Base-by-base conservation (phyloP, 306 rosid genomes). In the Prosopis cineraria region DNA sequence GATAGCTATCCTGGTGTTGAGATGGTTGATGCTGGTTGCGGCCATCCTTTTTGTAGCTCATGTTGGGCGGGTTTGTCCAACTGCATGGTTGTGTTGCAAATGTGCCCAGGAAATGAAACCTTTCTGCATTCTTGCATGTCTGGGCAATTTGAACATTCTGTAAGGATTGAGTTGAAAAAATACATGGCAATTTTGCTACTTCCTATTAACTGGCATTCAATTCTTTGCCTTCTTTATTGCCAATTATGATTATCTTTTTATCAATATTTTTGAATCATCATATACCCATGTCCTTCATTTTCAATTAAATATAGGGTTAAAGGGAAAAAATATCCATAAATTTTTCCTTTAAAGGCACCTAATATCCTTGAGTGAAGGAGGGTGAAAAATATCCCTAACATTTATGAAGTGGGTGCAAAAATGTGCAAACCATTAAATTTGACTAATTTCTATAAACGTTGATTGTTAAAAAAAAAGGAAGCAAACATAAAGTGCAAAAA, bases 31-130 rank as follows among this genome's bases (percentile, higher is more conserved):
- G 83, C 80, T 22, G 83, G 80, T 50, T 88, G 90, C 80, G 88
- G 88, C 9, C 90, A 88, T 74, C 83, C 86, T 19, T 88, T 59
- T 78, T 88, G 92, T 72, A 64, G 63, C 48, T 33, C 80, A 33
- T 88, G 92, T 74, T 88, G 89, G 88, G 78, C 11, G 65, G 83
- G 82, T 78, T 69, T 24, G 74, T 70, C 48, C 41, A 45, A 70
- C 8, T 44, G 25, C 25, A 7, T 44, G 14, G 0, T 24, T 25
- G 10, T 40, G 53, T n/a, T 41, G 50, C 16, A 34, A 22, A 13
- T 25, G 37, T 41, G 33, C 24, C 39, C 41, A 68, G 55, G 16
- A 37, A 37, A 40, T 22, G 19, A 45, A 70, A 44, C 41, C 17
- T 70, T 11, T 70, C 17, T 44, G 41, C 27, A 5, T 44, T 37